Evolutionary conservation across 108 stramenopile species (phyloP).

Genomic region (Cylindrotheca fusiformis): DNA sequence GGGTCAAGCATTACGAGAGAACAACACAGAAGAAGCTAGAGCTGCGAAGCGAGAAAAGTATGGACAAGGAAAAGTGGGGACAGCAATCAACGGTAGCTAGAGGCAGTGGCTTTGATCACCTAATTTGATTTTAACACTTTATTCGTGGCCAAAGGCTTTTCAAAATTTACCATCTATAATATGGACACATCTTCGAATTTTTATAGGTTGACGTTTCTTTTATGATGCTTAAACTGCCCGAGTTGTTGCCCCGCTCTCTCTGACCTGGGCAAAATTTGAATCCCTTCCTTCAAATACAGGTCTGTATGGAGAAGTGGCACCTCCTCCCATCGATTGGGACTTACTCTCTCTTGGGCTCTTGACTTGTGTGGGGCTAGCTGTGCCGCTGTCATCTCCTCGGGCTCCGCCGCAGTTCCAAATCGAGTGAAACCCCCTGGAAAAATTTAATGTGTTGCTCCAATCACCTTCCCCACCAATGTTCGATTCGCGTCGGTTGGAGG

Average conservation of each 20-base stretch:
- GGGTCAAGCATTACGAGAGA: conserved; percentile 38
- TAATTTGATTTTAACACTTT: no score
- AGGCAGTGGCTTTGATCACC: no score
- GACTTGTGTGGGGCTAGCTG: conserved; percentile 46
- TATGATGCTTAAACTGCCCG: conserved; percentile 24
- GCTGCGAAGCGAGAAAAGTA: conserved; percentile 43
- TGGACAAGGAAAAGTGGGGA: conserved; percentile 13
- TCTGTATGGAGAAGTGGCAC: background rate
- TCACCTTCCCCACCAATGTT: conserved; percentile 50
- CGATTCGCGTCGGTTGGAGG: no score
- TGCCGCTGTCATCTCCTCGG: conserved; percentile 41
- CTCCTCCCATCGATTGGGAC: conserved; percentile 4
- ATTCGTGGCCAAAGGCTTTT: no score
- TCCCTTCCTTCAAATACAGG: conserved; percentile 41
- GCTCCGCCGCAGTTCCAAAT: conserved; percentile 81
- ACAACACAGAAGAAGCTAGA: conserved; percentile 37
- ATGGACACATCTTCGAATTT: no score
- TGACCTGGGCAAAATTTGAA: conserved; percentile 15
- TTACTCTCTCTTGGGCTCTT: conserved; percentile 11
- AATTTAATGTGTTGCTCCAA: conserved; percentile 67
- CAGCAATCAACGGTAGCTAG: no score
- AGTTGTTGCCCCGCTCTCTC: conserved; percentile 20
- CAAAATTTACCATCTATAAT: no score
- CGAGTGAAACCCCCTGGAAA: conserved; percentile 59
- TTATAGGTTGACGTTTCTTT: no score